Evolutionary conservation across 2,329 filamentous ascomycete genomes (phyloP), one percentile per base, ranked within the genome.

Genomic region (Lithohypha guttulata): DNA sequence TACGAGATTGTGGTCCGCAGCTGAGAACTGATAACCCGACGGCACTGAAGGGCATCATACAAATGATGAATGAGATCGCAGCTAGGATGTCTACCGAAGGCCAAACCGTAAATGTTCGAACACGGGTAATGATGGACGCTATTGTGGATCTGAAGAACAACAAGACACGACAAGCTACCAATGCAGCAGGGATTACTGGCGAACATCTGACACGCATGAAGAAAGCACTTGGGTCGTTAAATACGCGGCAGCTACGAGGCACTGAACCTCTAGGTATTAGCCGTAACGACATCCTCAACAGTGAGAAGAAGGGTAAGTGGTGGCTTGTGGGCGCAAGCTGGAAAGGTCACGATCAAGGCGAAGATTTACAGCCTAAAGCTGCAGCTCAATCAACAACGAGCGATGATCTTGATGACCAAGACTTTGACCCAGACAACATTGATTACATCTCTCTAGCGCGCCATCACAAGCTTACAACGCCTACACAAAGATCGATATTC

Each of bases 271-370:
- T 98, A 43, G 77, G 84, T 6, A 79, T 95, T 42, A 78, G 82
- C 8, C 69, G 95, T 3, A 69, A 73, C 25, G 91, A 98, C 53
- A 84, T 98, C 36, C 77, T 77, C 46, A 76, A 87, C 45, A 80
- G 81, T 1, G 82, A 89, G 27, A 89, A 82, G 56, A 83, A 80
- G 55, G 91, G 91, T 1, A 95, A 94, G 64, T 98, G 91, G 91
- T 98, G 91, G 91, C 75, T 96, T 14, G 84, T 96, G 4, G 91
- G 91, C 36, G 89, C 91, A n/a, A 94, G 86, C 59, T 95, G 89
- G 75, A 68, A 66, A 27, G 60, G 64, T 41, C 57, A 63, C 29
- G 57, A 58, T 13, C 55, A 65, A 2, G 53, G 51, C 3, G 56
- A 52, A 34, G 30, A 42, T 4, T 27, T 30, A 20, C 19, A 25